A percentile compares a stretch with the other conserved stretches of the same genome.
These are phyloP conservation scores for Mucor plumbeus DNA, from an alignment of 371 early-diverging fungal species.

Conservation along the genomic window DNA sequence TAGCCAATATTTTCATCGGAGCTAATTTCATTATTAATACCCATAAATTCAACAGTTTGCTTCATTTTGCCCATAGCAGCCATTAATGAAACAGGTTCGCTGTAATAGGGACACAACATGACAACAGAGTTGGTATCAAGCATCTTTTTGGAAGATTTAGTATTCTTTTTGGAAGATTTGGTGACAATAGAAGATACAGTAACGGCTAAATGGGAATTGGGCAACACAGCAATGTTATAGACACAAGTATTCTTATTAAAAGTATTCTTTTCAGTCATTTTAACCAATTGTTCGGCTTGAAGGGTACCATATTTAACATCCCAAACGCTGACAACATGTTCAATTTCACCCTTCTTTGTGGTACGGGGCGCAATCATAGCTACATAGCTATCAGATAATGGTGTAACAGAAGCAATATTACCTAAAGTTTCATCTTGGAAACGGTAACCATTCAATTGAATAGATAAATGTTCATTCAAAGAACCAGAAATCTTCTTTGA, in stretches of 20 bases:
- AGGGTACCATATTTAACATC: constrained; percentile 74
- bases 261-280: constrained; percentile 29
- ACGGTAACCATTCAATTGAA: constrained; percentile 35
- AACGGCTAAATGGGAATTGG: constrained; percentile 49
- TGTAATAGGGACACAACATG: constrained; percentile 64
- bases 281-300: constrained; percentile 55
- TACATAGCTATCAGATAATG: constrained; percentile 60
- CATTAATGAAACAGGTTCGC: constrained; percentile 70
- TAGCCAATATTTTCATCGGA: constrained; percentile 33
- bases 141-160: constrained; percentile 40
- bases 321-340: constrained; percentile 73
- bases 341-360: constrained; percentile 41
- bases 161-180: constrained; percentile 24
- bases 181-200: constrained; percentile 39
- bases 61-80: constrained; percentile 71
- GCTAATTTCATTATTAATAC: constrained; percentile 31
- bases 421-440: constrained; percentile 33
- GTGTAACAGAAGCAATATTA: constrained; percentile 35
- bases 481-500: constrained; percentile 39
- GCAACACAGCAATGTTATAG: constrained; percentile 43
- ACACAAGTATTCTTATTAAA: constrained; percentile 32
- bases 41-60: constrained; percentile 55
- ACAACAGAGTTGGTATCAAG: constrained; percentile 57
- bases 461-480: constrained; percentile 32
- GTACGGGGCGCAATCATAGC: constrained; percentile 57